A percentile compares a stretch with the other conserved stretches of the same genome.
Conservation (phyloP, 352 stramenopile species). For the Phytophthora pseudosyringae region DNA sequence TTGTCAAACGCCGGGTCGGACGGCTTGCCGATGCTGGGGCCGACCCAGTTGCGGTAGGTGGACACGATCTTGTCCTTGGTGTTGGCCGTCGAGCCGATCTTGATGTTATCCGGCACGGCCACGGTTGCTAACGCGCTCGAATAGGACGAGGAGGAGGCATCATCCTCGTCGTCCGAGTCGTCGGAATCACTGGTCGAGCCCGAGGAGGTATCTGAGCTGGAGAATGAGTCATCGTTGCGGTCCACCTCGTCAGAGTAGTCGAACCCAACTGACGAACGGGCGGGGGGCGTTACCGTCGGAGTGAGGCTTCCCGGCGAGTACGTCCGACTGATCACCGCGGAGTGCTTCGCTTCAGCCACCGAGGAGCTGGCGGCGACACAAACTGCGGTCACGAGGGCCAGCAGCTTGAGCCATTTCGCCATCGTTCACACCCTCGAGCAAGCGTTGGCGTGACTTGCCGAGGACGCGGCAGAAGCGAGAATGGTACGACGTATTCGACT, state of each 20-base stretch:
- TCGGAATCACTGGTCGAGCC: neutral
- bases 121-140: constrained; percentile 14
- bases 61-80: constrained; percentile 32
- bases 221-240: constrained; percentile 1
- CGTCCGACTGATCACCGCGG: constrained; percentile 6
- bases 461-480: constrained; percentile 21
- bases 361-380: neutral
- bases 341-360: neutral
- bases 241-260: constrained; percentile 9
- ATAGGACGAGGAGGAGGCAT: constrained; percentile 4
- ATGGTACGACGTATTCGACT: constrained; percentile 24
- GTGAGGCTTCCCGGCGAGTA: neutral
- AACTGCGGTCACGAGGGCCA: constrained; percentile 9
- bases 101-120: constrained; percentile 11
- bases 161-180: constrained; percentile 9
- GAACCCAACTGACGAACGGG: neutral
- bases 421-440: constrained; percentile 16
- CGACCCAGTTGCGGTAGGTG: constrained; percentile 37
- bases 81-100: constrained; percentile 24
- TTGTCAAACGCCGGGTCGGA: constrained; percentile 32
- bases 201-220: neutral
- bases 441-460: neutral
- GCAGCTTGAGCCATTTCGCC: constrained; percentile 23
- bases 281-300: neutral
- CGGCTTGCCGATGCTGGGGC: constrained; percentile 32